phyloP scores from a whole-genome alignment of 768 basidiomycete genomes.

The Aureoboletus auriporus region DNA sequence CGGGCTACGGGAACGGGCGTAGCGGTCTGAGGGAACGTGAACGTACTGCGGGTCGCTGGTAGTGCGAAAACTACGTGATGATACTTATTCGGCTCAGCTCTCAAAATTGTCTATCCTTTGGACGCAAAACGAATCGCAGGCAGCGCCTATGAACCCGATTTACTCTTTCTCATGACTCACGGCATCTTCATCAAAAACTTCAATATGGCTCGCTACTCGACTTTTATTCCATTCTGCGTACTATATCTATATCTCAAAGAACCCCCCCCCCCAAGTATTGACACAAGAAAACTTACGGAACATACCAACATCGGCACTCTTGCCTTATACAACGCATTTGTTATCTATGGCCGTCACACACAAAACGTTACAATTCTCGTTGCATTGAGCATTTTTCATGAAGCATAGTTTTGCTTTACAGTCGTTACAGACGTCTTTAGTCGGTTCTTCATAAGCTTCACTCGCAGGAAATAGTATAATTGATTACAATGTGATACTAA shows the following conservation, averaged over 20 bases:
- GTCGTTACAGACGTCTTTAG: conserved; percentile 15
- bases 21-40: conserved; percentile 54
- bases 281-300: conserved; percentile 31
- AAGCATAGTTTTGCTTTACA: conserved; percentile 17
- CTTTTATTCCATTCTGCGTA: conserved; percentile 30
- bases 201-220: conserved; percentile 22
- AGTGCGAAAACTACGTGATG: conserved; percentile 5
- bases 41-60: conserved; percentile 28
- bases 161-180: conserved; percentile 9
- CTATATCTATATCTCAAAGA: conserved; percentile 37
- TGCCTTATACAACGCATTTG: conserved; percentile 30
- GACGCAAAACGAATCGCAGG: conserved; percentile 19
- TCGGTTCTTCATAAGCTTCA: conserved; percentile 10
- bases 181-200: conserved; percentile 27
- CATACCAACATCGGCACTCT: conserved; percentile 28
- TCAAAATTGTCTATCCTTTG: conserved; percentile 11
- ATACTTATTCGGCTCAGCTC: conserved; percentile 1
- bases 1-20: conserved; percentile 61
- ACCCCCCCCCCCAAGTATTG: conserved; percentile 13
- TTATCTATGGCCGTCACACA: conserved; percentile 31
- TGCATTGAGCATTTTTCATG: conserved; percentile 26
- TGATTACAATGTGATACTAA: conserved; percentile 10
- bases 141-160: conserved; percentile 21
- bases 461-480: conserved; percentile 7
- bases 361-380: conserved; percentile 19